A percentile compares a stretch with the other conserved stretches of the same genome.
These are phyloP conservation scores for Geranium rotundifolium DNA, from an alignment of 345 rosid genomes.

Conservation along the genomic window DNA sequence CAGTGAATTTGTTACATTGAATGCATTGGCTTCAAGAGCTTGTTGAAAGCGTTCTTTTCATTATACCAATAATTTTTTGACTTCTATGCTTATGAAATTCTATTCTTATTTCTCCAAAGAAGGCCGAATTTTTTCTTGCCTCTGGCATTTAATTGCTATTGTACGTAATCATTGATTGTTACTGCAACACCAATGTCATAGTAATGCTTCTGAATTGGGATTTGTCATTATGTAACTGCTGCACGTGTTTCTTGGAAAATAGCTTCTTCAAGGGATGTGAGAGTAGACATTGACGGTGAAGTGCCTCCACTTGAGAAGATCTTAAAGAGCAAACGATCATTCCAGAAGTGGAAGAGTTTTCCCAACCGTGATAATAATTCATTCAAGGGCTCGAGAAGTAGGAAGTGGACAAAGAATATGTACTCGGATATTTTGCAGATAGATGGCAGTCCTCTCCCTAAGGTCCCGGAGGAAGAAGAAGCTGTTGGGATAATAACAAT, in stretches of 20 bases:
- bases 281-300: slow-evolving; percentile 24
- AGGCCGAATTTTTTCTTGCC: not conserved
- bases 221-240: too few species aligned
- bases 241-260: not conserved
- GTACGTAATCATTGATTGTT: not conserved
- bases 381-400: slow-evolving; percentile 19
- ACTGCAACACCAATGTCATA: not conserved
- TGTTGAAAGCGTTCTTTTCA: too few species aligned
- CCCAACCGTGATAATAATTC: slow-evolving; percentile 13
- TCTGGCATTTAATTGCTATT: not conserved
- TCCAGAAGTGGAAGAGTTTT: slow-evolving; percentile 30
- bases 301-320: slow-evolving; percentile 12
- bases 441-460: slow-evolving; percentile 17
- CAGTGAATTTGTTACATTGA: too few species aligned
- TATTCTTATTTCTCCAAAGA: too few species aligned
- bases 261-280: slow-evolving; percentile 22
- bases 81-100: too few species aligned
- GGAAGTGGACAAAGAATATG: slow-evolving; percentile 36
- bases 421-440: slow-evolving; percentile 29
- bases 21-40: too few species aligned
- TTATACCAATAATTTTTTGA: too few species aligned
- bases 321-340: slow-evolving; percentile 19
- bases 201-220: not conserved
- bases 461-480: slow-evolving; percentile 24
- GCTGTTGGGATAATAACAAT: slow-evolving; percentile 48